These are phyloP conservation scores for Ettlia oleoabundans DNA, from an alignment of 139 green algal species.

Conservation along the genomic window DNA sequence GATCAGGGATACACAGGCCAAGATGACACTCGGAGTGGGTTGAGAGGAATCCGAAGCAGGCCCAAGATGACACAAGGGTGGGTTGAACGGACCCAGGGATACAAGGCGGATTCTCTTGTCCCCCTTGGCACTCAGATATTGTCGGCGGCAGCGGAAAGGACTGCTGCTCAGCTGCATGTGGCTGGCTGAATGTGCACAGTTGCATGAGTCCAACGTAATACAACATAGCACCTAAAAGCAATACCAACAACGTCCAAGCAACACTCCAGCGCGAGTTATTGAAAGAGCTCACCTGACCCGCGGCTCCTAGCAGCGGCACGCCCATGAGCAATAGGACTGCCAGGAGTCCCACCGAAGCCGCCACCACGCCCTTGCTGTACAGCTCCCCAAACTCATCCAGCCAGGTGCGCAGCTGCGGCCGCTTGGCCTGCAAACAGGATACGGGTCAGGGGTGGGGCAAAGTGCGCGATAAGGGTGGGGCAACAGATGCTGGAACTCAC, in stretches of 20 bases:
- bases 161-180: too few species aligned
- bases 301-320: conserved; percentile 64
- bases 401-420: conserved; percentile 65
- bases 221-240: neutral
- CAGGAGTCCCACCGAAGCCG: conserved; percentile 45
- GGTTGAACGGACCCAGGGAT: too few species aligned
- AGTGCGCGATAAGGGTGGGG: too few species aligned
- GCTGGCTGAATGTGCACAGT: neutral
- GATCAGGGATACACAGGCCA: too few species aligned
- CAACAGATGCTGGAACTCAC: too few species aligned
- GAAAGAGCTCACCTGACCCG: conserved; percentile 13
- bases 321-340: conserved; percentile 54
- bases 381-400: conserved; percentile 70
- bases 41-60: neutral
- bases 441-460: neutral
- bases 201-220: too few species aligned
- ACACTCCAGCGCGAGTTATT: too few species aligned
- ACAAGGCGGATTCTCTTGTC: too few species aligned
- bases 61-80: too few species aligned
- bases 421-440: conserved; percentile 47
- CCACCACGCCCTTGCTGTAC: conserved; percentile 79
- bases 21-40: too few species aligned
- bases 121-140: too few species aligned
- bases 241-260: neutral
- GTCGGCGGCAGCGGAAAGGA: too few species aligned